Conservation (phyloP, 2,329 filamentous ascomycete genomes). For the Monilinia fructicola region DNA sequence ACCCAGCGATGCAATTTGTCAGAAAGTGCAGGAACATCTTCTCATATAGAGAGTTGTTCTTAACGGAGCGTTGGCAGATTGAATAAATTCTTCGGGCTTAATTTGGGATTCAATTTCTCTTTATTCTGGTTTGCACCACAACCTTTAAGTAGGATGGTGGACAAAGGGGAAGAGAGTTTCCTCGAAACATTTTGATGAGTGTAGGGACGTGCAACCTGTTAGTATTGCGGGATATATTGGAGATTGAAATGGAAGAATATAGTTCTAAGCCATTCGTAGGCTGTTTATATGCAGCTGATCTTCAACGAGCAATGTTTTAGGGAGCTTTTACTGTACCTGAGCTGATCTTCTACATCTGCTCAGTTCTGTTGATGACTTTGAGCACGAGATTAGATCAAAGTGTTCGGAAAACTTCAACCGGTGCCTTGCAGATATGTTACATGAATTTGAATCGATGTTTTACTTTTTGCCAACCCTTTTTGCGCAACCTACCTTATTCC, state of each 20-base stretch:
- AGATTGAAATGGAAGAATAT: neutral
- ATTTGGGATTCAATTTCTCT: conserved; percentile 40
- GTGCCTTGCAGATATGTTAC: conserved; percentile 13
- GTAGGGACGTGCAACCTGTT: neutral
- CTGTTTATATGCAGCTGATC: neutral
- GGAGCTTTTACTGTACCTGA: neutral
- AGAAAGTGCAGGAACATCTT: conserved; percentile 68
- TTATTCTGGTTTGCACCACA: conserved; percentile 38
- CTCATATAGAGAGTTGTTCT: conserved; percentile 66
- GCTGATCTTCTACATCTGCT: neutral
- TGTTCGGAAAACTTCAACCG: neutral
- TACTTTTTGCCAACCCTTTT: neutral
- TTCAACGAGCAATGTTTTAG: neutral
- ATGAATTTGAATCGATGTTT: conserved; percentile 14
- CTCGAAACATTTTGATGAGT: conserved; percentile 31
- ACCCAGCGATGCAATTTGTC: conserved; percentile 71
- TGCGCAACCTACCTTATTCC: neutral
- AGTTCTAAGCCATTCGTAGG: neutral
- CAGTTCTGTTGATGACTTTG: neutral
- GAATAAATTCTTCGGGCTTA: conserved; percentile 6
- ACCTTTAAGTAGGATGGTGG: conserved; percentile 39
- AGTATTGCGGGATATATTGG: neutral
- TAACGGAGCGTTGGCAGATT: conserved; percentile 78
- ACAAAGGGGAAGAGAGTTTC: conserved; percentile 41
- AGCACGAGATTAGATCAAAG: neutral